Percentiles rank a stretch among this genome's conserved stretches.
Evolutionary conservation across 2,329 filamentous ascomycete species (phyloP).

Genomic region (Nothomitra cinnamomea): DNA sequence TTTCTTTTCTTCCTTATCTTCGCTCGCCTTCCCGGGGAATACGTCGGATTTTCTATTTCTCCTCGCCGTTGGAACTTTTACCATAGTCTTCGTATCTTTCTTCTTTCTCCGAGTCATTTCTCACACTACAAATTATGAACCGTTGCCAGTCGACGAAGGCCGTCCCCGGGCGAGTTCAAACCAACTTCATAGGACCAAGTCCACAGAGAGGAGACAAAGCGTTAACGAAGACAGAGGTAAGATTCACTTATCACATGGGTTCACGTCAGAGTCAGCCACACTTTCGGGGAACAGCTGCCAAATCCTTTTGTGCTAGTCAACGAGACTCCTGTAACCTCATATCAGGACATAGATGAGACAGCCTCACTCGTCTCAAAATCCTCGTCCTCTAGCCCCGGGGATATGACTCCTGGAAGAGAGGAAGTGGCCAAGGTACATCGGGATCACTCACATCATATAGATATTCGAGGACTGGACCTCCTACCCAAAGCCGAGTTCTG

Average conservation of each 20-base stretch:
- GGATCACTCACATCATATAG: conserved; percentile 64
- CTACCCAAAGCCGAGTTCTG: conserved; percentile 65
- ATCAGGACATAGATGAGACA: conserved; percentile 48
- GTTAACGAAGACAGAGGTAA: conserved; percentile 47
- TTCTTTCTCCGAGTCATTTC: conserved; percentile 71
- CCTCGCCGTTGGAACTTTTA: conserved; percentile 61
- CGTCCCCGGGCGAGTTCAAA: conserved; percentile 24
- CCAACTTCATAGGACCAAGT: conserved; percentile 29
- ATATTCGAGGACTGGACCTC: conserved; percentile 73
- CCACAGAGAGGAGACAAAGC: conserved; percentile 26
- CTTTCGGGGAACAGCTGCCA: conserved; percentile 4
- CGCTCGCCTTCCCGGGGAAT: conserved; percentile 63
- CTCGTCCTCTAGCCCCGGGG: conserved; percentile 22
- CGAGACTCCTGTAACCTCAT: conserved; percentile 11
- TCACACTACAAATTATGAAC: conserved; percentile 32
- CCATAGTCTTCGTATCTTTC: conserved; percentile 58
- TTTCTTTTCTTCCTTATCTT: conserved; percentile 75
- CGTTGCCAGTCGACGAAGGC: background rate
- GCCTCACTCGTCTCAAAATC: conserved; percentile 62
- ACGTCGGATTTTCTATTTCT: conserved; percentile 68
- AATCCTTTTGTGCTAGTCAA: background rate
- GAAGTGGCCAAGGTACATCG: conserved; percentile 31
- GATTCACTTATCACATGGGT: conserved; percentile 2
- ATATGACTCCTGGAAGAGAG: background rate
- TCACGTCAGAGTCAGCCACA: background rate